Percentiles rank a stretch among this genome's conserved stretches.
These are phyloP conservation scores for Parachaetomium inaequale DNA, from an alignment of 495 filamentous ascomycete genomes.

Conservation along the genomic window DNA sequence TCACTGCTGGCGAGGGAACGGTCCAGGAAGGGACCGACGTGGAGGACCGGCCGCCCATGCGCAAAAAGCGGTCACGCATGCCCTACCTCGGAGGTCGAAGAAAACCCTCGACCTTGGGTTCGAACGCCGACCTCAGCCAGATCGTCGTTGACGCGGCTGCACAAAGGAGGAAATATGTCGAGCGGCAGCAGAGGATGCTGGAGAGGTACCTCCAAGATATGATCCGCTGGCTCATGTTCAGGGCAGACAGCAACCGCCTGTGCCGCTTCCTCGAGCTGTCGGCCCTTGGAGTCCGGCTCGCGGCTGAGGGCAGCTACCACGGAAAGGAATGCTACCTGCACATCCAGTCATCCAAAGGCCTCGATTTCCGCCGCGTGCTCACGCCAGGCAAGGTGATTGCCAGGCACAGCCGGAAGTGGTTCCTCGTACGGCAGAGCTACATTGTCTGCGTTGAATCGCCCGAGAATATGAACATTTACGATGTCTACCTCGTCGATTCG, in stretches of 20 bases:
- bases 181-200: conserved; percentile 76
- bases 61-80: conserved; percentile 65
- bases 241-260: conserved; percentile 89
- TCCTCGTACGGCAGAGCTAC: conserved; percentile 94
- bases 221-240: conserved; percentile 92
- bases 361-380: conserved; percentile 80
- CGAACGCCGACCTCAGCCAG: conserved; percentile 26
- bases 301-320: conserved; percentile 93
- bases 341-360: conserved; percentile 84
- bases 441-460: conserved; percentile 97
- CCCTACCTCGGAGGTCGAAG: conserved; percentile 41
- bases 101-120: conserved; percentile 33
- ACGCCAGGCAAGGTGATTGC: conserved; percentile 70
- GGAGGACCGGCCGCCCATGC: conserved; percentile 37
- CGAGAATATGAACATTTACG: conserved; percentile 98
- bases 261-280: conserved; percentile 97
- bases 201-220: conserved; percentile 92
- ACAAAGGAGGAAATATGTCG: conserved; percentile 47
- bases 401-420: conserved; percentile 91
- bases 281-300: conserved; percentile 88
- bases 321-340: conserved; percentile 95
- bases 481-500: conserved; percentile 91
- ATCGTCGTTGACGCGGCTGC: conserved; percentile 28
- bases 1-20: conserved; percentile 37
- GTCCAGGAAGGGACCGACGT: conserved; percentile 42